Base-by-base conservation (phyloP, 139 green algal species). In the Haematococcus lacustris region DNA sequence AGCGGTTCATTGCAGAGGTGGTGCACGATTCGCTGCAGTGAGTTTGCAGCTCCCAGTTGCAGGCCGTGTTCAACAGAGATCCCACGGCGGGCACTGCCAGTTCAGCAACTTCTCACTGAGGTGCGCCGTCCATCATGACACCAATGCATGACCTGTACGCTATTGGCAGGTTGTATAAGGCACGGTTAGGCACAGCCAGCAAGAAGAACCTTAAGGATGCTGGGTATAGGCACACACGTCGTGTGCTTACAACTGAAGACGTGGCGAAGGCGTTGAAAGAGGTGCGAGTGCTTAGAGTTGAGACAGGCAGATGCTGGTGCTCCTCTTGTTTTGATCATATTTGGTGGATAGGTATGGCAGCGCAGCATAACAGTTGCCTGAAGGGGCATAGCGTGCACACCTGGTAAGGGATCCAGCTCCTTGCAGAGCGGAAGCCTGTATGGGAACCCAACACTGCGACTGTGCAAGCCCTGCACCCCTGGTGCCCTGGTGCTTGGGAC, bases 1-100 rank as follows among this genome's bases (percentile, higher is more conserved):
- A 78, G 67, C 53, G 66, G 5, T 78, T 78, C 59, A 70, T 78
- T 7, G 66, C 73, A 2, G 73, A 67, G n/a, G 73, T 74, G 3
- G 9, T 78, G 13, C 37, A 67, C 25, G 73, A 78, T 25, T 69
- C 73, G 21, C n/a, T 78, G n/a, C 73, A 78, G 73, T 78, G 33
- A 78, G 13, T 26, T 25, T 33, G 61, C 34, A 6, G 5, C 4
- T 3, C 5, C 32, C 4, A 25, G 32, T 3, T 41, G 30, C 61
- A 40, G 4, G 26, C 9, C 30, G 9, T 41, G 30, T 43, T 68
- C 61, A 34, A 7, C 28, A 3, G 61, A 50, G 4, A 6, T 51
- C 17, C 6, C 37, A 70, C 5, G 3, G 33, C 63, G 3, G 37
- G 5, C 9, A 21, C 23, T 51, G 13, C 37, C 30, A 35, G 21